These are phyloP conservation scores for Cryptosporidium ubiquitum DNA, from an alignment of 169 alveolate genomes.

Conservation along the genomic window DNA sequence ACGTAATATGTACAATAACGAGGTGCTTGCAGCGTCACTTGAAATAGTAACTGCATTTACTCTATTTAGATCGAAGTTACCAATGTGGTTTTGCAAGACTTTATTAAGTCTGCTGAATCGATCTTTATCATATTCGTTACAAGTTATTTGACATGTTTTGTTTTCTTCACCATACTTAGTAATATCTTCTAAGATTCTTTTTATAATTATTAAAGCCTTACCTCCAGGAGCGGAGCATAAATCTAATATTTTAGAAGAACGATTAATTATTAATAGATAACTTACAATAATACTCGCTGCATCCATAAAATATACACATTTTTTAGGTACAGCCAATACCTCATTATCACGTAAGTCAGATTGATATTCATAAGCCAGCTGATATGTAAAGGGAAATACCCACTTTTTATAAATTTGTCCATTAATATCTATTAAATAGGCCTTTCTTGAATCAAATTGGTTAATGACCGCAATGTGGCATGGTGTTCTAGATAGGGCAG, in stretches of 20 bases:
- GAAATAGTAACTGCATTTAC: conserved; percentile 10
- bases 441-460: not conserved
- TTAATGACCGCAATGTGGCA: conserved; percentile 55
- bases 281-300: conserved; percentile 60
- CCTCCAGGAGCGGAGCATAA: conserved; percentile 91
- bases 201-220: conserved; percentile 80
- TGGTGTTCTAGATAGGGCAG: conserved; percentile 18
- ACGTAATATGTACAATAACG: not conserved
- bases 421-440: not conserved
- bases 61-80: conserved; percentile 12
- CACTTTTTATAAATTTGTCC: conserved; percentile 29
- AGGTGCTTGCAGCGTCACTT: conserved; percentile 23
- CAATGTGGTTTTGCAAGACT: conserved; percentile 72
- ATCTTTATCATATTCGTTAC: conserved; percentile 78
- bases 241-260: conserved; percentile 83
- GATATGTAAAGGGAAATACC: conserved; percentile 38
- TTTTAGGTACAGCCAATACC: not conserved
- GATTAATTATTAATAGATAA: conserved; percentile 11
- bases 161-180: conserved; percentile 43
- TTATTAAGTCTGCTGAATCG: conserved; percentile 77
- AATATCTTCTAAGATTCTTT: conserved; percentile 75
- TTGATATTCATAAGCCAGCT: not conserved
- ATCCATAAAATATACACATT: conserved; percentile 65
- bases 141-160: conserved; percentile 75
- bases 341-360: not conserved